Conservation (phyloP, 768 basidiomycete genomes). For the Leccinum obscurum region DNA sequence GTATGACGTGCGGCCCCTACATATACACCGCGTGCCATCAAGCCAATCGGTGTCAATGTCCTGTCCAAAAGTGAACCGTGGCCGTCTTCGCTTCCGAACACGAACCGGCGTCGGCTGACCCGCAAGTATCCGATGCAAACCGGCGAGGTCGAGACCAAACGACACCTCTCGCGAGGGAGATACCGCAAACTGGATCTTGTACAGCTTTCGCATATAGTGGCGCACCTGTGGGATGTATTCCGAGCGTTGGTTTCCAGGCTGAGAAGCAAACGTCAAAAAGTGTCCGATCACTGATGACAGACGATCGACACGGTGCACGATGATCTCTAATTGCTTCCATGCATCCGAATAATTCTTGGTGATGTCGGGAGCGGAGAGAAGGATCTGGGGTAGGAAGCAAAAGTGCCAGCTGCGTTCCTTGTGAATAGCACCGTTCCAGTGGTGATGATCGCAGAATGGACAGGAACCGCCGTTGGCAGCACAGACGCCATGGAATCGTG, state of each 20-base stretch:
- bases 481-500: slow-evolving; percentile 82
- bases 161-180: slow-evolving; percentile 79
- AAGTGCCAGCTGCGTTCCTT: slow-evolving; percentile 85
- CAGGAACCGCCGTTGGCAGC: slow-evolving; percentile 89
- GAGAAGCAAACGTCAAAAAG: slow-evolving; percentile 72
- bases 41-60: slow-evolving; percentile 72
- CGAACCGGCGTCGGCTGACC: slow-evolving; percentile 53
- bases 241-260: slow-evolving; percentile 66
- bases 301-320: slow-evolving; percentile 78
- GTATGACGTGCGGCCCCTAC: slow-evolving; percentile 66
- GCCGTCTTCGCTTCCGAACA: slow-evolving; percentile 57
- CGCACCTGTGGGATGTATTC: slow-evolving; percentile 82
- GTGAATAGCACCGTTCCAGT: slow-evolving; percentile 85
- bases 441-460: slow-evolving; percentile 89
- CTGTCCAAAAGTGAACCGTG: slow-evolving; percentile 72
- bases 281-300: slow-evolving; percentile 74
- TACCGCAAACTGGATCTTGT: slow-evolving; percentile 87
- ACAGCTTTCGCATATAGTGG: slow-evolving; percentile 89
- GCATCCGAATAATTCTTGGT: slow-evolving; percentile 77
- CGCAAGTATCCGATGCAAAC: slow-evolving; percentile 78
- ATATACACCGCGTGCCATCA: slow-evolving; percentile 80
- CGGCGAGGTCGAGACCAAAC: slow-evolving; percentile 80
- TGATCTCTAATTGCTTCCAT: slow-evolving; percentile 77
- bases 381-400: slow-evolving; percentile 71
- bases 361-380: slow-evolving; percentile 73